Evolutionary conservation across 805 yeast genomes (phyloP), one percentile per base, ranked within the genome.

Genomic region (Candida verbasci): DNA sequence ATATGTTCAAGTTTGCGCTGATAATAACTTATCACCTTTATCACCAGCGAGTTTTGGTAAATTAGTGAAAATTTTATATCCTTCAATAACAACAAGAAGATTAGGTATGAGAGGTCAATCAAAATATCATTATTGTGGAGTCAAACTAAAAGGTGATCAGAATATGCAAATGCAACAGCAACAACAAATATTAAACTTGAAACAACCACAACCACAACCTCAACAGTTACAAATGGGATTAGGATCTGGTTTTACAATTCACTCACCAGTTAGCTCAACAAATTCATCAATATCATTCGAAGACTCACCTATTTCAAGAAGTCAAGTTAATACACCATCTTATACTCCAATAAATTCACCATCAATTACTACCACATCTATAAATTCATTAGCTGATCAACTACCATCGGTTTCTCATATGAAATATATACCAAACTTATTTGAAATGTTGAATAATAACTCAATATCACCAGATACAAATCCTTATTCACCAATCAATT

Each of bases 91-190:
- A 21, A 83, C 93, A 0, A 72, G 94, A 44, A 70, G 96, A 37
- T 64, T 87, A 36, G 96, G 96, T 2, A 76, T 80, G 55, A 68
- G 95, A 34, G 89, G 89, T 2, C 83, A 81, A 50, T 79, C 91
- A 15, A 82, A 82, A 53, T 88, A 88, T 57, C 94, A 86, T 55
- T 87, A 86, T 52, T 83, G 91, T 57, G 95, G 95, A 3, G 68
- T 88, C 35, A 72, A 70, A 45, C 47, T 72, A 17, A 50, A 58
- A 29, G 64, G 64, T 32, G 67, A 69, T 41, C 53, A 53, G 21
- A 54, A 49, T 45, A 44, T 56, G 40, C 42, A 39, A 35, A n/a
- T n/a, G n/a, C n/a, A n/a, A n/a, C n/a, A n/a, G n/a, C n/a, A n/a
- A n/a, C 39, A 15, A 27, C 36, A 36, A 21, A 27, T 35, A 18